phyloP scores from a whole-genome alignment of 257 asterid species.

The Lithospermum erythrorhizon region DNA sequence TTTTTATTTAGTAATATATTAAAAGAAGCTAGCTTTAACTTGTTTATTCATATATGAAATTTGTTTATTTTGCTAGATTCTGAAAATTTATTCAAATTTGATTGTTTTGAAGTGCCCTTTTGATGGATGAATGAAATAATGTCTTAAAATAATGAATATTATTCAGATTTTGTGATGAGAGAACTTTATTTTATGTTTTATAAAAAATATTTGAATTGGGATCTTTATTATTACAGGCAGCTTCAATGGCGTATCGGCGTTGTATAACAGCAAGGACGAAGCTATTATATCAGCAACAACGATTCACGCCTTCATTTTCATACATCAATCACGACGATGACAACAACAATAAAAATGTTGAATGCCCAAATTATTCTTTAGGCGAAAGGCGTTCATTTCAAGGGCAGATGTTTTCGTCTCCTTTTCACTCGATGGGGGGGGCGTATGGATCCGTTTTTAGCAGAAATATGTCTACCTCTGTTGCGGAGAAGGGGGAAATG shows the following conservation, averaged over 20 bases:
- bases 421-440: neutral
- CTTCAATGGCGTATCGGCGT: slow-evolving; percentile 1
- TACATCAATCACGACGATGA: neutral
- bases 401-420: neutral
- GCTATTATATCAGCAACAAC: neutral
- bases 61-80: no score
- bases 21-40: no score
- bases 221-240: neutral
- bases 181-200: no score
- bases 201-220: no score
- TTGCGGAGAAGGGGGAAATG: neutral
- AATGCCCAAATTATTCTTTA: neutral
- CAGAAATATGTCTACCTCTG: neutral
- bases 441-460: neutral
- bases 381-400: neutral
- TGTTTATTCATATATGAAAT: no score
- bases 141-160: no score
- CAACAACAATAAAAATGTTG: neutral
- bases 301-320: neutral
- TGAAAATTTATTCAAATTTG: no score
- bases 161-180: no score
- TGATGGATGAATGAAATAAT: no score
- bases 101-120: no score
- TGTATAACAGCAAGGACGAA: neutral
- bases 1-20: no score